Evolutionary conservation across 2,329 filamentous ascomycete genomes (phyloP).

Genomic region (Diaporthe destruens): DNA sequence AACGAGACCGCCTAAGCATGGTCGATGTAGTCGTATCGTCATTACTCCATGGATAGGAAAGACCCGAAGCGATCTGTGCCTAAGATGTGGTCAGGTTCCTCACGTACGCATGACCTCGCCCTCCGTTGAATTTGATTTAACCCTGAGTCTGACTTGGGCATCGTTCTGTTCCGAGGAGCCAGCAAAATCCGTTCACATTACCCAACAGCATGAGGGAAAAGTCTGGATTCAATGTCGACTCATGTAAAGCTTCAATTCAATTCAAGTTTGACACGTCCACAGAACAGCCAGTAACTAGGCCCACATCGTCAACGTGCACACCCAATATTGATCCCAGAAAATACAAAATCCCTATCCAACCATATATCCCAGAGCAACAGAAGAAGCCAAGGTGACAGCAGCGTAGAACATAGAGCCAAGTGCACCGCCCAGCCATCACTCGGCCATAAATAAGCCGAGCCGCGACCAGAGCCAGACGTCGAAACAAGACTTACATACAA

Average conservation of each 20-base stretch:
- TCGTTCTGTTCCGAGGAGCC: too few species aligned
- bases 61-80: neutral
- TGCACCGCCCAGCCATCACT: neutral
- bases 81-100: too few species aligned
- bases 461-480: neutral
- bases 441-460: slow-evolving; percentile 1
- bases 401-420: too few species aligned
- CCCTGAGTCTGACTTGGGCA: neutral
- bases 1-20: too few species aligned
- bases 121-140: neutral
- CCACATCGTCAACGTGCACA: too few species aligned
- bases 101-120: neutral
- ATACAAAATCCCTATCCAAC: too few species aligned
- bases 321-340: too few species aligned
- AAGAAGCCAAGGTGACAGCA: neutral
- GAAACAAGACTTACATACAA: neutral
- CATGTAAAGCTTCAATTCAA: neutral
- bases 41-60: neutral
- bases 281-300: too few species aligned
- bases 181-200: neutral
- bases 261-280: too few species aligned
- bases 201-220: neutral
- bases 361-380: neutral
- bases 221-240: neutral
- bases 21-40: too few species aligned